A percentile compares a stretch with the other conserved stretches of the same genome.
phyloP scores from a whole-genome alignment of 2,329 filamentous ascomycete genomes.

The Pyricularia pennisetigena region DNA sequence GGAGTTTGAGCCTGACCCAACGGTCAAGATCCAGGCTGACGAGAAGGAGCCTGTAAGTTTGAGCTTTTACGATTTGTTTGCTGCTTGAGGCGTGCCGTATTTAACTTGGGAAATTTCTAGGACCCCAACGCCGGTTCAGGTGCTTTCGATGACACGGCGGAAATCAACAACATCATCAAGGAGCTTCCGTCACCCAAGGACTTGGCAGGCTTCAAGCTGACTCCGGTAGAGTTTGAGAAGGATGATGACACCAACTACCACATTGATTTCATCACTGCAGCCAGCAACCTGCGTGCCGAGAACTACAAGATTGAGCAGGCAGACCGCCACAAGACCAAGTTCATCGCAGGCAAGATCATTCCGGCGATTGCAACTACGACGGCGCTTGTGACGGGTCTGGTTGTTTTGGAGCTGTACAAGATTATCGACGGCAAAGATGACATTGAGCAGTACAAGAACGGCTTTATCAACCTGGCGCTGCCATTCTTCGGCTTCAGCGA shows the following conservation, averaged over 20 bases:
- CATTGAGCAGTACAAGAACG: conserved; percentile 98
- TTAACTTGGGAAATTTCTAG: conserved; percentile 23
- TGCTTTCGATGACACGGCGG: conserved; percentile 61
- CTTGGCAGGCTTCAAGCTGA: conserved; percentile 79
- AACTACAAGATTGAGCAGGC: conserved; percentile 96
- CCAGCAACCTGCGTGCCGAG: conserved; percentile 90
- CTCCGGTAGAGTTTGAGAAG: conserved; percentile 92
- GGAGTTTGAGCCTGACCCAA: conserved; percentile 83
- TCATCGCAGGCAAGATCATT: conserved; percentile 99
- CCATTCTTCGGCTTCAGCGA: conserved; percentile 99
- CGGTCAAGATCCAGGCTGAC: conserved; percentile 92
- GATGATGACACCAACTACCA: conserved; percentile 97
- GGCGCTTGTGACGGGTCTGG: conserved; percentile 85
- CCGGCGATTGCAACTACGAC: conserved; percentile 97
- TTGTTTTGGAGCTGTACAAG: conserved; percentile 92
- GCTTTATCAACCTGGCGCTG: conserved; percentile 90
- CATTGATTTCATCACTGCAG: conserved; percentile 97
- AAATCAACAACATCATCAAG: conserved; percentile 61
- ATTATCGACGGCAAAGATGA: conserved; percentile 93
- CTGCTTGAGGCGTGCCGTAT: conserved; percentile 2
- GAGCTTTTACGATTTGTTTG: not conserved
- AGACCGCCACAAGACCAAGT: conserved; percentile 96
- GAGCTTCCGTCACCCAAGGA: conserved; percentile 70
- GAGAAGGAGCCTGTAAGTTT: conserved; percentile 73
- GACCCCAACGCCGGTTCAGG: conserved; percentile 67